phyloP scores from a whole-genome alignment of 1,284 basidiomycete species.

The Grifola frondosa region DNA sequence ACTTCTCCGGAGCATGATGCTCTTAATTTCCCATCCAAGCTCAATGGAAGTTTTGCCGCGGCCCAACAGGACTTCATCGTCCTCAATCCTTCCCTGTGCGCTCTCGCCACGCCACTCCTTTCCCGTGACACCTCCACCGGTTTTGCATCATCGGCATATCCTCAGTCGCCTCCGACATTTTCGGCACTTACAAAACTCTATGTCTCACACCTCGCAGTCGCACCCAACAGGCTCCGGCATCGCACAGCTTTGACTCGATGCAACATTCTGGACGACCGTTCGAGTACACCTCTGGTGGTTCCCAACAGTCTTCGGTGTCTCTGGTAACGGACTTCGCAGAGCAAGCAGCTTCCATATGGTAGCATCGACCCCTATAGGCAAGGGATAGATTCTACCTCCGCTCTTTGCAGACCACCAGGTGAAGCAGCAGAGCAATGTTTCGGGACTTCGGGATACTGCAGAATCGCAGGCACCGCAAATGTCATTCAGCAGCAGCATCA shows the following conservation, averaged over 20 bases:
- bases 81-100: slow-evolving; percentile 38
- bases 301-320: slow-evolving; percentile 22
- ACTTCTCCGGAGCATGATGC: slow-evolving; percentile 35
- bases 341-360: slow-evolving; percentile 22
- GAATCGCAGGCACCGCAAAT: slow-evolving; percentile 13
- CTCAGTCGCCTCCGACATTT: slow-evolving; percentile 28
- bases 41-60: slow-evolving; percentile 38
- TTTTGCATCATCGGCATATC: slow-evolving; percentile 26
- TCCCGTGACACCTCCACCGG: slow-evolving; percentile 35
- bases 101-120: slow-evolving; percentile 31
- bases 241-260: slow-evolving; percentile 28
- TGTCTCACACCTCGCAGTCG: slow-evolving; percentile 18
- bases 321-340: slow-evolving; percentile 20
- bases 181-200: slow-evolving; percentile 23
- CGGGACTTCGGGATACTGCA: slow-evolving; percentile 10
- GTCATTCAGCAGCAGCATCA: slow-evolving; percentile 21
- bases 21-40: slow-evolving; percentile 40
- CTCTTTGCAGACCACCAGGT: slow-evolving; percentile 17
- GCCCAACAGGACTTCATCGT: slow-evolving; percentile 33
- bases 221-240: slow-evolving; percentile 16
- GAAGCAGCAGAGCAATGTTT: slow-evolving; percentile 10
- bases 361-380: slow-evolving; percentile 25
- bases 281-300: slow-evolving; percentile 26
- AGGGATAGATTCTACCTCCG: slow-evolving; percentile 21
- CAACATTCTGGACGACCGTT: slow-evolving; percentile 26